Conservation (phyloP, 495 filamentous ascomycete species). For the Podospora conica region DNA sequence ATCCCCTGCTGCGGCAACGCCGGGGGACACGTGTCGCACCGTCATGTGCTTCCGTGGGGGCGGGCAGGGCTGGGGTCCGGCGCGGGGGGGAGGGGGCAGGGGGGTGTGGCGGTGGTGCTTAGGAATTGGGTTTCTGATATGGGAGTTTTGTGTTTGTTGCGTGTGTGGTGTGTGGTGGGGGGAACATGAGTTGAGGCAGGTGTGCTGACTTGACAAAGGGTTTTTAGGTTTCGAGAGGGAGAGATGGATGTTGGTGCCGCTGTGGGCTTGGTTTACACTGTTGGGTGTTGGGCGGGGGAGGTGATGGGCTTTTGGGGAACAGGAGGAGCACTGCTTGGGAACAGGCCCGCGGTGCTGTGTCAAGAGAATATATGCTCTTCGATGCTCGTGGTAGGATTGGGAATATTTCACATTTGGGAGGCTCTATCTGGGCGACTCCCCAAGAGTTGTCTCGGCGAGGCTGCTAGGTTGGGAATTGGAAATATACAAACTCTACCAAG, state of each 20-base stretch:
- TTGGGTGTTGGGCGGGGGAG: not conserved
- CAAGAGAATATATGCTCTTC: too few relatives aligned
- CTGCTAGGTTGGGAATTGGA: not conserved
- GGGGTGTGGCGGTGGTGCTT: slow-evolving; percentile 42
- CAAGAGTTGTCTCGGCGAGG: not conserved
- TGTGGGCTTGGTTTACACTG: not conserved
- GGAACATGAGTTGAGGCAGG: too few relatives aligned
- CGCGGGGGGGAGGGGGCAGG: slow-evolving; percentile 17
- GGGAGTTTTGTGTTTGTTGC: slow-evolving; percentile 11
- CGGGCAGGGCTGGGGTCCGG: slow-evolving; percentile 28
- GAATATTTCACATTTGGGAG: not conserved
- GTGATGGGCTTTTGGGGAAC: too few relatives aligned
- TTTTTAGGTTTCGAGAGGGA: not conserved
- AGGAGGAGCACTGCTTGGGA: too few relatives aligned
- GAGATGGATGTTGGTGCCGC: too few relatives aligned
- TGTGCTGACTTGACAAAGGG: not conserved
- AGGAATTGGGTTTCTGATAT: slow-evolving; percentile 46
- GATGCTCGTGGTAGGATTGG: too few relatives aligned
- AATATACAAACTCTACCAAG: not conserved
- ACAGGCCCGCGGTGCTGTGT: too few relatives aligned
- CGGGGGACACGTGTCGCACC: slow-evolving; percentile 34
- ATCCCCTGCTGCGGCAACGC: not conserved
- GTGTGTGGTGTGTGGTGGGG: not conserved
- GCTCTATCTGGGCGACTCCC: not conserved
- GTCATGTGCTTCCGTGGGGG: slow-evolving; percentile 36